A percentile compares a stretch with the other conserved stretches of the same genome.
These are phyloP conservation scores for Bruguiera parviflora DNA, from an alignment of 345 rosid genomes.

Conservation along the genomic window DNA sequence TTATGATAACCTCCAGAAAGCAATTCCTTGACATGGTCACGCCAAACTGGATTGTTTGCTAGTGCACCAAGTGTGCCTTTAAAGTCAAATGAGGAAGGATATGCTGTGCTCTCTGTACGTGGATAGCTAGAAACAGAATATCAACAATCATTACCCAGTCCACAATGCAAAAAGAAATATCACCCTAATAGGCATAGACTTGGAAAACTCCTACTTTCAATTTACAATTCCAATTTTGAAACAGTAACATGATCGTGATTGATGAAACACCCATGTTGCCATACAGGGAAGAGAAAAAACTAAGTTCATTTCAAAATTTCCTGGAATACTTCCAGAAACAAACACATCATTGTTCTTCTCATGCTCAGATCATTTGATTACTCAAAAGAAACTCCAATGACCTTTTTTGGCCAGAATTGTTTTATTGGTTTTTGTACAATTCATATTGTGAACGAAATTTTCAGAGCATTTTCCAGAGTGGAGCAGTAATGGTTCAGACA, in stretches of 20 bases:
- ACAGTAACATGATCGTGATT: too few relatives aligned
- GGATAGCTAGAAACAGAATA: constrained; percentile 60
- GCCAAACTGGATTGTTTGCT: constrained; percentile 56
- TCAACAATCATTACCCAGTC: constrained; percentile 10
- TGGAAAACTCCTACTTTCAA: too few relatives aligned
- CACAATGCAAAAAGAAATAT: not conserved
- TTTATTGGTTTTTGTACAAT: too few relatives aligned
- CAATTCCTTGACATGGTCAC: constrained; percentile 49
- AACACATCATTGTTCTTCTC: not conserved
- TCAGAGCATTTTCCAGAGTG: too few relatives aligned
- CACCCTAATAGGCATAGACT: not conserved
- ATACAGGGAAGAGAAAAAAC: not conserved
- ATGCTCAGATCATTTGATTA: too few relatives aligned
- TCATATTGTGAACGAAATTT: too few relatives aligned
- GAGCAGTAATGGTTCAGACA: too few relatives aligned
- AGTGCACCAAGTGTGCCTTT: constrained; percentile 63
- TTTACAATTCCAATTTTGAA: too few relatives aligned
- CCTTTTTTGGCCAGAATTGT: too few relatives aligned
- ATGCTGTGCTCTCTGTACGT: constrained; percentile 94
- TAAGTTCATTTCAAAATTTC: not conserved
- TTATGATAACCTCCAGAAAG: constrained; percentile 62
- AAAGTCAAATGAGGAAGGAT: constrained; percentile 91
- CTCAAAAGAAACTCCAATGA: too few relatives aligned
- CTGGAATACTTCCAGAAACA: not conserved
- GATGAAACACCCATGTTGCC: too few relatives aligned